phyloP scores from a whole-genome alignment of 768 basidiomycete genomes.

The Russula brevipes region DNA sequence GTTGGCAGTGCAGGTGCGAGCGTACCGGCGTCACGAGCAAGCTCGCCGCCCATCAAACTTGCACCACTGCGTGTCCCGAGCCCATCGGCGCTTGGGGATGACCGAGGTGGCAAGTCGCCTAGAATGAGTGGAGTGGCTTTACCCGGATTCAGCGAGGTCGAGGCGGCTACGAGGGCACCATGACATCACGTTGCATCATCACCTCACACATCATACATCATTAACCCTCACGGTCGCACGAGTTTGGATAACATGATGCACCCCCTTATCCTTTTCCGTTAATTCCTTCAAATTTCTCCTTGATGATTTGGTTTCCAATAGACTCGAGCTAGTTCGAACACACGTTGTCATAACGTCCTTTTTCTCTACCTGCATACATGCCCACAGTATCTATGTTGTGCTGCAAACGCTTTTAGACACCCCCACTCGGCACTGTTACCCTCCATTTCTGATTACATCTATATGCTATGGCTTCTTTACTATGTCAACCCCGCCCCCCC shows the following conservation, averaged over 20 bases:
- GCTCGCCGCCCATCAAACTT: conserved; percentile 65
- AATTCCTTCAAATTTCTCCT: not conserved
- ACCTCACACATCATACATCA: not conserved
- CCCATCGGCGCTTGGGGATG: conserved; percentile 26
- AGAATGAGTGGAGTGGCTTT: conserved; percentile 27
- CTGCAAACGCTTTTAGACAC: conserved; percentile 13
- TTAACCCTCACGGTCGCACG: not conserved
- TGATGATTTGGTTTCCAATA: not conserved
- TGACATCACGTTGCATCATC: conserved; percentile 8
- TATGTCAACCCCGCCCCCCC: not conserved
- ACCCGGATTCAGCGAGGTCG: conserved; percentile 32
- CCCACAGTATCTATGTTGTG: conserved; percentile 13
- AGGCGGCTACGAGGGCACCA: conserved; percentile 26
- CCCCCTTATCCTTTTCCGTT: not conserved
- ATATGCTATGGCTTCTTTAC: not conserved
- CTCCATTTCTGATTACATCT: not conserved
- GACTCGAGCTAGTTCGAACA: conserved; percentile 5
- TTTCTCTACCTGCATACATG: conserved; percentile 4
- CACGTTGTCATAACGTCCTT: not conserved
- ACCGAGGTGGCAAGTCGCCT: conserved; percentile 13
- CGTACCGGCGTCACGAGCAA: conserved; percentile 55
- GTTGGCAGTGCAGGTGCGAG: conserved; percentile 18
- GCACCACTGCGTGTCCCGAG: conserved; percentile 56
- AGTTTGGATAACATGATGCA: conserved; percentile 6
- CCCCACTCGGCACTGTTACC: conserved; percentile 11